Percentiles rank a stretch among this genome's conserved stretches.
phyloP scores from a whole-genome alignment of 495 filamentous ascomycete genomes.

The Geoglossum glabrum region DNA sequence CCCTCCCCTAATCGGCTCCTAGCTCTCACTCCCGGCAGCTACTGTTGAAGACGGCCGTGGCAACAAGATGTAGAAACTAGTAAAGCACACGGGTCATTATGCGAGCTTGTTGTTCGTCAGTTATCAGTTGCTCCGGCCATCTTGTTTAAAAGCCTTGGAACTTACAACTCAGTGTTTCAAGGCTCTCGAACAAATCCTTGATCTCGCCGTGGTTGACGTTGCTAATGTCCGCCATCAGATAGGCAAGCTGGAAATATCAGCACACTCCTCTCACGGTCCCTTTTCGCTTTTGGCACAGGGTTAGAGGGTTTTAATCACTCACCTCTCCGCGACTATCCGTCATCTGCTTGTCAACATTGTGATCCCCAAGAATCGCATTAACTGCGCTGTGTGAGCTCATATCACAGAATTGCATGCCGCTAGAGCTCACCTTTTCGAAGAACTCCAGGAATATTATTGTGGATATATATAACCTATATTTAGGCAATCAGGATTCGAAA shows the following conservation, averaged over 20 bases:
- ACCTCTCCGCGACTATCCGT: conserved; percentile 85
- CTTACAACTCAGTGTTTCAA: conserved; percentile 70
- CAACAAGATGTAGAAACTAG: conserved; percentile 23
- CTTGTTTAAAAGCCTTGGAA: conserved; percentile 5
- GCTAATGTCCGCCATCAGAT: conserved; percentile 95
- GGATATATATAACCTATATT: conserved; percentile 68
- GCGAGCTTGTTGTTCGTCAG: conserved; percentile 31
- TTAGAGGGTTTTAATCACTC: conserved; percentile 11
- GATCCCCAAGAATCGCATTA: conserved; percentile 78
- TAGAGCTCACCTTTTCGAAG: conserved; percentile 45
- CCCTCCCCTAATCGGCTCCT: not conserved
- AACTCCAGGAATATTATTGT: conserved; percentile 88
- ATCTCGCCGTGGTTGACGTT: conserved; percentile 61
- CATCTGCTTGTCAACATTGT: conserved; percentile 98
- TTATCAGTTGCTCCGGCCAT: not conserved
- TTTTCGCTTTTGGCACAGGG: not conserved
- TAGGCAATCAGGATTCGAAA: conserved; percentile 5
- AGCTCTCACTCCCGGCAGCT: not conserved
- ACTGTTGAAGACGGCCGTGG: not conserved
- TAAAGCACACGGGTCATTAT: conserved; percentile 82
- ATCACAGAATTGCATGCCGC: not conserved
- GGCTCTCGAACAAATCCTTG: conserved; percentile 59
- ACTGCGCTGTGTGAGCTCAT: conserved; percentile 25
- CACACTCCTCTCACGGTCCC: conserved; percentile 1
- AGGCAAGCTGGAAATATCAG: conserved; percentile 41